These are phyloP conservation scores for Phialocephala sp. DNA, from an alignment of 2,329 filamentous ascomycete species.

Conservation along the genomic window DNA sequence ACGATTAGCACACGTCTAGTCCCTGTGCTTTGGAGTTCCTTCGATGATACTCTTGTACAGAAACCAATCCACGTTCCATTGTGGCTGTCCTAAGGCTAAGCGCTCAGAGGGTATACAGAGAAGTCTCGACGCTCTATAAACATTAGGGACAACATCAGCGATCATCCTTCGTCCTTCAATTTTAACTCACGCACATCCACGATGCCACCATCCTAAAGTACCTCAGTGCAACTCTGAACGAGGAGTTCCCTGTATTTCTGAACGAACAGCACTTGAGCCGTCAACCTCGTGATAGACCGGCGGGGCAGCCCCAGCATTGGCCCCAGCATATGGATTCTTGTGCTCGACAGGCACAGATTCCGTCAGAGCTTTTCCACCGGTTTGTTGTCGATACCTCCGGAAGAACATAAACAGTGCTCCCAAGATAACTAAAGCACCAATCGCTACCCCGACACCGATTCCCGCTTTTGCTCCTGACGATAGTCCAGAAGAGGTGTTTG, in stretches of 20 bases:
- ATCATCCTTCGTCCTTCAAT: no score
- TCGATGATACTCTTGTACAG: no score
- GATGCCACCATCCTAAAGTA: neutral
- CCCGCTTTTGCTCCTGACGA: constrained; percentile 6
- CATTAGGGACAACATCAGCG: no score
- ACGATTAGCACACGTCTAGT: no score
- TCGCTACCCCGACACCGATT: neutral
- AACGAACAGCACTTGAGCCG: neutral
- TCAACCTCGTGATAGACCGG: constrained; percentile 5
- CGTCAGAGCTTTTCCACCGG: no score
- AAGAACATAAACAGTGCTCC: constrained; percentile 3
- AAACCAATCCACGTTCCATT: no score
- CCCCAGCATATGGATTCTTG: neutral
- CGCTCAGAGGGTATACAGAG: no score
- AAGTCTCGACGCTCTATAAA: no score
- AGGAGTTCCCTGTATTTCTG: constrained; percentile 4
- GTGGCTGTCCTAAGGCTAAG: no score
- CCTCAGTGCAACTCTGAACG: constrained; percentile 10
- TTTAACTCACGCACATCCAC: neutral
- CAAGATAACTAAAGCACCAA: constrained; percentile 6
- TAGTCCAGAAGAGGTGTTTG: neutral
- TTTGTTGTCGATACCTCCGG: neutral
- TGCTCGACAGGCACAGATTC: neutral
- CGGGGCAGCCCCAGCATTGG: neutral
- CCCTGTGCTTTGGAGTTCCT: no score